Evolutionary conservation across 306 rosid genomes (phyloP), one percentile per base, ranked within the genome.

Genomic region (Hippophae tibetana): DNA sequence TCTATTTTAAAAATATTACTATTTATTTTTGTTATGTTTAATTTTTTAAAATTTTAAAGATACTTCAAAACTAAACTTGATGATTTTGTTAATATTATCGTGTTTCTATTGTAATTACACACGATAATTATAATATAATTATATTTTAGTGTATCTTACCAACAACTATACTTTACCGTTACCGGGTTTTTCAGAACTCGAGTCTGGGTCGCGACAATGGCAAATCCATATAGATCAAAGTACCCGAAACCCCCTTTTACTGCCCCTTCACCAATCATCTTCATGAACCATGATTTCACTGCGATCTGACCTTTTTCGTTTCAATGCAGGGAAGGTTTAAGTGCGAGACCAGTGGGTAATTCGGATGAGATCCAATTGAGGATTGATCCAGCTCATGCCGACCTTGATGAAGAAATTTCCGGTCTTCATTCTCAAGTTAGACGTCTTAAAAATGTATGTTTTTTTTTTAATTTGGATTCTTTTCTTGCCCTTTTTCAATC

Each of bases 191-290:
- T 49, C 26, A 49, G 13, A 0, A 6, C 13, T 49, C 8, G 12
- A 49, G 53, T 11, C 13, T 47, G 45, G 57, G 25, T 62, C 52
- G 62, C 50, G 72, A 75, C 47, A 7, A 72, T 72, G 76, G 76
- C 76, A 25, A 65, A 72, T 68, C 78, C 73, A 62, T 73, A 67
- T 55, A 63, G 78, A 67, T 73, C 78, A 43, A 73, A 69, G 78
- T 67, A 63, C 40, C 51, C 10, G 9, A 41, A 46, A 23, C 45
- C 31, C n/a, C 23, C 25, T 9, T 52, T 12, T 6, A 18, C 8
- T 23, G 1, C 2, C 13, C 9, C 47, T 13, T 2, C 27, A 10
- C 23, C n/a, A 14, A n/a, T 23, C 10, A 6, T 41, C 25, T 41
- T 42, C 10, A 9, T 23, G 7, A 47, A 7, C 38, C 38, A 31